Evolutionary conservation across 768 basidiomycete genomes (phyloP), one percentile per base, ranked within the genome.

Genomic region (Nidularia sp.): DNA sequence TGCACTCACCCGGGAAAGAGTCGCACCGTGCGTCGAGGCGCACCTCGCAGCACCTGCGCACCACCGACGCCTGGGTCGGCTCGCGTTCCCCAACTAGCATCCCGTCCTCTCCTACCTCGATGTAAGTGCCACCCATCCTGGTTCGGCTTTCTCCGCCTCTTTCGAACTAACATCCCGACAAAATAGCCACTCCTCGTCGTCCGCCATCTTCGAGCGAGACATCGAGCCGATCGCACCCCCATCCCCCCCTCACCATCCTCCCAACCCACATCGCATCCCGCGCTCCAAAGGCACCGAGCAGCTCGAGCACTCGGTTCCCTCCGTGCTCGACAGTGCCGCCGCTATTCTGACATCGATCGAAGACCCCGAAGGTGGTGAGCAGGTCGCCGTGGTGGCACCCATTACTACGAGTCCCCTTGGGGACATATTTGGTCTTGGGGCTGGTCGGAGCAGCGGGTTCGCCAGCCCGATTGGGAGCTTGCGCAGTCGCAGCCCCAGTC

Each of bases 151-250:
- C 25, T 3, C 25, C 25, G 3, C 25, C 25, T 25, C 25, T 25
- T 25, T 25, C 25, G 2, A 25, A 25, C 25, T 25, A 3, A 25
- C 3, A 25, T 25, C 25, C 3, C 25, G 25, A 25, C 25, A 25
- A 25, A 25, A 1, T 4, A 76, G 75, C 1, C 78, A 89, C 60
- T 93, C 90, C 0, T 90, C 89, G 0, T 90, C 89, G 0, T 93
- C 90, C 1, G 91, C 92, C 35, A 95, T 94, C 52, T 95, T 95
- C 54, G 92, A 95, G 68, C 83, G 92, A 34, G 92, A 95, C 65
- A 92, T 95, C 56, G 92, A 94, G 58, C 85, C 85, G 48, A 67
- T 69, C 60, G 66, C 69, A 22, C 68, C 76, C 53, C 65, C 63
- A 50, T 51, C 58, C 60, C 50, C 62, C 49, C 55, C 57, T 47